These are phyloP conservation scores for Debaryomyces fabryi DNA, from an alignment of 1,139 yeast genomes.

Conservation along the genomic window DNA sequence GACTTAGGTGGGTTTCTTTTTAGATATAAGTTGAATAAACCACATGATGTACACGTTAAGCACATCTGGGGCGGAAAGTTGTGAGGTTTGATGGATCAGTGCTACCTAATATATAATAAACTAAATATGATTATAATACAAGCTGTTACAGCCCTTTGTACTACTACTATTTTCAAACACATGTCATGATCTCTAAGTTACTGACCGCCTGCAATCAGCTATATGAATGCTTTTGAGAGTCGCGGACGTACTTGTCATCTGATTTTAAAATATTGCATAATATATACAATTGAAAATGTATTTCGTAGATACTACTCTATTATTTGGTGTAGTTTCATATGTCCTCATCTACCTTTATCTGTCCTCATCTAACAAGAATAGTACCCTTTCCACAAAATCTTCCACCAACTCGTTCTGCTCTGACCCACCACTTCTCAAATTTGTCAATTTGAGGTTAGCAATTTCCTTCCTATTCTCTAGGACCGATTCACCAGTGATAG, in stretches of 20 bases:
- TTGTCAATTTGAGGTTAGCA: constrained; percentile 60
- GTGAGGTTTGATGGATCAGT: background rate
- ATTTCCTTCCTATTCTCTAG: constrained; percentile 57
- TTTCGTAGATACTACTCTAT: background rate
- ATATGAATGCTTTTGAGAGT: background rate
- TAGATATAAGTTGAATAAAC: constrained; percentile 23
- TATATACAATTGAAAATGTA: too few relatives aligned
- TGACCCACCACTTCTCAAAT: constrained; percentile 61
- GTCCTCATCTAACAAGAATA: background rate
- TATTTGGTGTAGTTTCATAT: background rate
- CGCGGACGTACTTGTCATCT: too few relatives aligned
- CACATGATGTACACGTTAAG: constrained; percentile 30
- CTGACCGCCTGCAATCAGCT: background rate
- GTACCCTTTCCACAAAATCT: constrained; percentile 49
- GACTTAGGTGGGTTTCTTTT: constrained; percentile 59
- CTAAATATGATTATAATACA: background rate
- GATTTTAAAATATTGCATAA: too few relatives aligned
- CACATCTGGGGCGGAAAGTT: constrained; percentile 25
- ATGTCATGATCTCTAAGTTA: background rate
- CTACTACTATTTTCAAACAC: background rate
- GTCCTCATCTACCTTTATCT: background rate
- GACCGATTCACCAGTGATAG: constrained; percentile 45
- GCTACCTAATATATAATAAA: background rate
- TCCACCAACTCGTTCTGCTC: constrained; percentile 69
- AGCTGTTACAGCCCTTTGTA: background rate